Evolutionary conservation across 768 basidiomycete species (phyloP), one percentile per base, ranked within the genome.

Genomic region (Dictyophora rubrovolvata): DNA sequence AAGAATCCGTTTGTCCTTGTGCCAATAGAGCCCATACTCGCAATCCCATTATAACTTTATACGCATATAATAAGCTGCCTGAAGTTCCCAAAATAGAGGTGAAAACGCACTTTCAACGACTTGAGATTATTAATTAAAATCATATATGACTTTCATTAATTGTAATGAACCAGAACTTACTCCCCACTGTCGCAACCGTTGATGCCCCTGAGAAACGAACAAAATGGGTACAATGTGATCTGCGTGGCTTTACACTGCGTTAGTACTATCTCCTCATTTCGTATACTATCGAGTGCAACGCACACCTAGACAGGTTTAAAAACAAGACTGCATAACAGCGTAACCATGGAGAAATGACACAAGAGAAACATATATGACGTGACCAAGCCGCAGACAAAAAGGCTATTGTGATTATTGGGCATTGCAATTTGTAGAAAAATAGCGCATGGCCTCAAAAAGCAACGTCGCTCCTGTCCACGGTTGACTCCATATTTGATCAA

Each of bases 41-140:
- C 22, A 60, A 22, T 18, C 53, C 54, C 59, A 60, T 60, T 28
- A 60, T 60, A n/a, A 60, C 59, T 60, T 22, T 42, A 42, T 42
- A 51, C 1, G n/a, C 18, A 42, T 11, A 5, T 2, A 51, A 46
- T 17, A 47, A 17, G 20, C 2, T 37, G 5, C 5, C 4, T 1
- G 4, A 0, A n/a, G n/a, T 54, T n/a, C 34, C 12, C 52, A 16
- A 42, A 55, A 5, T 1, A 17, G 17, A 48, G 46, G 22, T 18
- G 21, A 14, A 21, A 35, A 51, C 18, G 34, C 3, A 55, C 59
- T 10, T 28, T 60, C 59, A 22, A 10, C 21, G 22, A 60, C 59
- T 60, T 34, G 10, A 53, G 4, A 11, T 17, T 16, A 54, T n/a
- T 22, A 51, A 28, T 36, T 4, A 42, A 17, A 18, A 20, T 21